Conservation (phyloP, 2,329 filamentous ascomycete genomes). For the Clonostachys chloroleuca region DNA sequence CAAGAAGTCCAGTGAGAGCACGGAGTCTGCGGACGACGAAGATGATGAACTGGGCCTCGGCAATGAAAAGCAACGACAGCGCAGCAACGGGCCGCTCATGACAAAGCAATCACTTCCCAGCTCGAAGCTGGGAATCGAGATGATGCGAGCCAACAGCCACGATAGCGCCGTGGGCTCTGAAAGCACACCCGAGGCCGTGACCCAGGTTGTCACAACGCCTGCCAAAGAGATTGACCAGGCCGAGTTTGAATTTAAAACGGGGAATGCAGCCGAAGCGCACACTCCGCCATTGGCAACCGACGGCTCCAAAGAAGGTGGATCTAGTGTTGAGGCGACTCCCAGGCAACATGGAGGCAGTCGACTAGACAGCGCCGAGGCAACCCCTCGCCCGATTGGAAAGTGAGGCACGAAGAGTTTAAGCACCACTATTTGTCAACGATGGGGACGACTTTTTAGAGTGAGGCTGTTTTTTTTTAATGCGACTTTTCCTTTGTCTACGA, state of each 20-base stretch:
- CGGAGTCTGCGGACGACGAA: slow-evolving; percentile 89
- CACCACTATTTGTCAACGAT: neutral
- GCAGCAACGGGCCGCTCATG: slow-evolving; percentile 25
- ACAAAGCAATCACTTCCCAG: slow-evolving; percentile 60
- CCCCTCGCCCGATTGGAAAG: slow-evolving; percentile 28
- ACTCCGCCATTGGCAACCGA: slow-evolving; percentile 10
- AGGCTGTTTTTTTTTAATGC: no score
- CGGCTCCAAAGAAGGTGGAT: slow-evolving; percentile 1
- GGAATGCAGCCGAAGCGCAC: neutral
- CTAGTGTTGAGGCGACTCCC: neutral
- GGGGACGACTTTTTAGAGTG: neutral
- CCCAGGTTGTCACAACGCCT: slow-evolving; percentile 44
- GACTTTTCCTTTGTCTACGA: neutral
- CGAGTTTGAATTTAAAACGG: neutral
- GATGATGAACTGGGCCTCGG: slow-evolving; percentile 75
- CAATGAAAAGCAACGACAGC: slow-evolving; percentile 41
- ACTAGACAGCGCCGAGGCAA: slow-evolving; percentile 30
- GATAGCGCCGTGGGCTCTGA: slow-evolving; percentile 66
- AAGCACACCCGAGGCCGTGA: slow-evolving; percentile 44
- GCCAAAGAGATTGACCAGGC: slow-evolving; percentile 28
- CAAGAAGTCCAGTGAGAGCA: slow-evolving; percentile 66
- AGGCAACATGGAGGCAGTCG: slow-evolving; percentile 3
- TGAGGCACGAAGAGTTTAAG: neutral
- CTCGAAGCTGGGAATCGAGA: slow-evolving; percentile 90
- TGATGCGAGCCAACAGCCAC: slow-evolving; percentile 96